Percentiles rank a stretch among this genome's conserved stretches.
These are phyloP conservation scores for Boletus chippewaensis DNA, from an alignment of 1,284 basidiomycete species.

Conservation along the genomic window DNA sequence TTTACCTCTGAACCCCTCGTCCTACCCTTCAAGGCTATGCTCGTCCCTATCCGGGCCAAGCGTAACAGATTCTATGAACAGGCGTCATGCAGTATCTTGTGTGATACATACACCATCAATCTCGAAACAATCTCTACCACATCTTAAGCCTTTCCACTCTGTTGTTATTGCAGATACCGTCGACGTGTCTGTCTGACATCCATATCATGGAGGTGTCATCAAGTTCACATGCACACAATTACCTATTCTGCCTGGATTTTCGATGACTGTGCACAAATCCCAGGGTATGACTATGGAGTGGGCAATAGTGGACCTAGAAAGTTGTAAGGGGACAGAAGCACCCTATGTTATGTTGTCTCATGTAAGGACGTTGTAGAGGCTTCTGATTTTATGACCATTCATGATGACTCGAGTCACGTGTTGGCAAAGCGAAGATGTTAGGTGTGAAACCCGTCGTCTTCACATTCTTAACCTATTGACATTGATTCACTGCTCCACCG, in stretches of 20 bases:
- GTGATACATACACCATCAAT: background rate
- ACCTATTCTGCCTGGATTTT: background rate
- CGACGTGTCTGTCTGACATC: background rate
- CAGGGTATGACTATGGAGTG: background rate
- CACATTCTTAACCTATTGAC: background rate
- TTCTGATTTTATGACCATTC: background rate
- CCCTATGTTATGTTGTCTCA: background rate
- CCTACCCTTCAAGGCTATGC: no score
- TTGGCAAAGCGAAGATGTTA: background rate
- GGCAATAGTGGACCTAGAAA: background rate
- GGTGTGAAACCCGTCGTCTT: background rate
- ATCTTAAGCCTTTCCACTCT: background rate
- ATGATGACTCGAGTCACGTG: background rate
- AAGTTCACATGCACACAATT: background rate
- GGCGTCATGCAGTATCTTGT: background rate
- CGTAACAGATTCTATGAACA: background rate
- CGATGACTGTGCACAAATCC: background rate
- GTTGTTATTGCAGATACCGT: background rate
- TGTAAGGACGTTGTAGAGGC: background rate
- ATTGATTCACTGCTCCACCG: no score
- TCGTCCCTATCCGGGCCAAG: no score
- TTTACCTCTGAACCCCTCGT: no score
- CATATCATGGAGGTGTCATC: background rate
- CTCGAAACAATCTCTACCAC: rapidly evolving
- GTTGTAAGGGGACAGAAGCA: background rate